Base-by-base conservation (phyloP, 106 monocot species). In the Dioscorea dumetorum region DNA sequence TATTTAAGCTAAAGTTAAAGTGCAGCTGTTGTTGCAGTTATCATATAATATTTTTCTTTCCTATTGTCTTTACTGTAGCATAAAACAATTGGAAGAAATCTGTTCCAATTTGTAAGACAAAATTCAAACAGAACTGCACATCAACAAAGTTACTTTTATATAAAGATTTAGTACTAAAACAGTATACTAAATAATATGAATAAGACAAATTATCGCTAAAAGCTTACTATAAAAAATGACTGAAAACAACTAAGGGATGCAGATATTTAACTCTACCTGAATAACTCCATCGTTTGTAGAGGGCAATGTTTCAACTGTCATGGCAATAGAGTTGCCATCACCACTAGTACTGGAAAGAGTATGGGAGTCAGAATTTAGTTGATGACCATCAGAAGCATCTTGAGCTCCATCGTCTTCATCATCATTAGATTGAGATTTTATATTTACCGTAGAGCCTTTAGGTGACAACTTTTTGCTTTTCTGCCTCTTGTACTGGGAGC, bases 401-500 rank as follows among this genome's bases (percentile, higher is more conserved):
- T 79, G 66, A 70, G 63, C 67, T 64, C 80, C 67, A 62, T 66
- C 20, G 15, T 53, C 61, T 58, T 66, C 82, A 41, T 76, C 75
- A 56, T 13, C 66, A 70, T 72, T 62, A 6, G 50, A 8, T 12
- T 72, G 63, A 48, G 61, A 14, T 9, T 73, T 73, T 57, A 68
- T 32, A 51, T 80, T 82, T 52, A 61, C 50, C 62, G 71, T 33
- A 22, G 67, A 67, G 22, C 24, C 60, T n/a, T 78, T 66, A 3
- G 51, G 71, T 56, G 70, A 53, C 50, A n/a, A 32, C n/a, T 74
- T 85, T 81, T 78, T 85, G n/a, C 32, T 21, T 60, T 78, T 72
- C 35, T 71, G 70, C 61, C 70, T 83, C 67, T 58, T 85, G 15
- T 50, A 14, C 12, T 54, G 54, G 54, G 54, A 54, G 4, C 54